Percentiles rank a stretch among this genome's conserved stretches.
Evolutionary conservation across 1,139 yeast species (phyloP).

Genomic region (Saccharomycopsis phalli): DNA sequence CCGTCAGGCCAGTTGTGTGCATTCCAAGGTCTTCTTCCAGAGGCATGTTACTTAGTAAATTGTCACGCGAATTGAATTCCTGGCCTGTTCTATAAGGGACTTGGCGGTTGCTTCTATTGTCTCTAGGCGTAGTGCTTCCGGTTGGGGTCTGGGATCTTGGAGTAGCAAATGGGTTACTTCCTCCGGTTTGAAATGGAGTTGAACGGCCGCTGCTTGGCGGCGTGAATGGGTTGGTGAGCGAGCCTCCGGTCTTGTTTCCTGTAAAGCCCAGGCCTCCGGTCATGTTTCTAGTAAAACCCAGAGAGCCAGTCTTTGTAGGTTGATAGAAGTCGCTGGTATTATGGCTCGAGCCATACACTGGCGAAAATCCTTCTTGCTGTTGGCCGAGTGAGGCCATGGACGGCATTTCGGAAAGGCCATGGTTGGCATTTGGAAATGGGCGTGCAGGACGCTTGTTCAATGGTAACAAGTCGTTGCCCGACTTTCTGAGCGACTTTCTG

Average conservation of each 20-base stretch:
- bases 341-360: slow-evolving; percentile 7
- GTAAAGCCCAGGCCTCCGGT: too few relatives aligned
- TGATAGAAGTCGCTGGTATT: background rate
- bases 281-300: background rate
- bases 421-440: slow-evolving; percentile 6
- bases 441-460: slow-evolving; percentile 14
- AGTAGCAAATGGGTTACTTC: background rate
- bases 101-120: background rate
- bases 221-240: background rate
- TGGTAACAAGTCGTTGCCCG: slow-evolving; percentile 17
- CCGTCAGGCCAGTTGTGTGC: too few relatives aligned
- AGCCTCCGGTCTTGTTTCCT: background rate
- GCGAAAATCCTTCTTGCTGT: slow-evolving; percentile 4
- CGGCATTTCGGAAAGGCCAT: background rate
- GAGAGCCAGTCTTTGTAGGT: background rate
- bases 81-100: too few relatives aligned
- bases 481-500: slow-evolving; percentile 16
- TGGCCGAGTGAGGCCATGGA: background rate
- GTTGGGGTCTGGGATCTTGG: background rate
- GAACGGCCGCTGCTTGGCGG: background rate
- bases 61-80: too few relatives aligned
- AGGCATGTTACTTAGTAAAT: too few relatives aligned
- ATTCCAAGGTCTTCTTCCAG: too few relatives aligned
- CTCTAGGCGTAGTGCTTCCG: background rate
- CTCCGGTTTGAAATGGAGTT: too few relatives aligned